Evolutionary conservation across 1,284 basidiomycete genomes (phyloP), one percentile per base, ranked within the genome.

Genomic region (Calocybe gambosa): DNA sequence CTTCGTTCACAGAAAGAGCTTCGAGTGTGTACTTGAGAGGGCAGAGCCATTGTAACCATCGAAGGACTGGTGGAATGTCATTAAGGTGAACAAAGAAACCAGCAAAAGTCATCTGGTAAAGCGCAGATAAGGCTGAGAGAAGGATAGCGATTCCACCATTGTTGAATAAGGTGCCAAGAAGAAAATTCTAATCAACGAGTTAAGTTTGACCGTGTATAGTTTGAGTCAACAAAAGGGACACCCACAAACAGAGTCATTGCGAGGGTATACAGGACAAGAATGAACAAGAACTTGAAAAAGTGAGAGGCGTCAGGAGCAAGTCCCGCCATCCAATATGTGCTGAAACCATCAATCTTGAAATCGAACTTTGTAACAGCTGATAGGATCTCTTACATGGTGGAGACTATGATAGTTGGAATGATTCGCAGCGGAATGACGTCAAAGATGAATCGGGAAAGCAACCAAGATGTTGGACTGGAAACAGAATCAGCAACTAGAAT

Each of bases 311-410:
- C 69, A 10, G 70, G 70, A 1, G 86, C 75, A 1, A 95, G 76
- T 7, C 93, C 91, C 10, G 91, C 89, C 92, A 95, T 91, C 85
- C 89, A 95, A 60, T 94, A 91, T 12, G 84, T 85, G 45, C 85
- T 88, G 48, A 1, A 40, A 26, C 26, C 42, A 2, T 29, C 45
- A 62, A 23, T 7, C 28, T 60, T 63, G 44, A 49, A 52, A 43
- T 15, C 19, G 2, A 38, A 35, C 21, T 23, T 9, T 2, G 10
- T 37, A 21, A 13, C 26, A 13, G 12, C 15, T 18, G 21, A n/a
- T 31, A 39, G 23, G 44, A 25, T 36, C 21, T 58, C 75, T 58
- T 55, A 89, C 85, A 92, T 85, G 0, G 87, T 80, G 7, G 82
- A 76, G 13, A 93, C 82, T 39, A 92, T 70, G 47, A 94, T 83